Evolutionary conservation across 257 asterid genomes (phyloP), one percentile per base, ranked within the genome.

Genomic region (Capsicum pubescens): DNA sequence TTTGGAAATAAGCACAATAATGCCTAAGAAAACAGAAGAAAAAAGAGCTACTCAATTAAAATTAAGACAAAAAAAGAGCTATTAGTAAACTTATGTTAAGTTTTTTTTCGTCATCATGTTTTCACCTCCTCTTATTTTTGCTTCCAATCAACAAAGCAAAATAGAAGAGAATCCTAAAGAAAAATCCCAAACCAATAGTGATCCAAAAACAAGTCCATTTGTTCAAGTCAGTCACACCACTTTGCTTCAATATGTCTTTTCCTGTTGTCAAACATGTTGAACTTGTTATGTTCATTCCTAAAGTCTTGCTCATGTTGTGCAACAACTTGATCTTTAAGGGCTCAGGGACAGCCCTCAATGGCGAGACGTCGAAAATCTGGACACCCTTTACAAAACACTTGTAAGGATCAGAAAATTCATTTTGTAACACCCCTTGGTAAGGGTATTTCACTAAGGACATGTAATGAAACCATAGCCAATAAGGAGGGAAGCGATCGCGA

Each of bases 381-480:
- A 84, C 52, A 61, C 90, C 92, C 72, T 50, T 83, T 9, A 81
- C 88, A 16, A 89, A 89, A 71, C 92, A 89, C 61, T 82, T 63
- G 26, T 21, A 48, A 0, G 92, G 87, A 50, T 89, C 88, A 11
- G 58, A 84, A 6, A 89, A 89, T 5, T 89, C 90, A 52, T 89
- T 89, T 11, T 87, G 89, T 6, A 89, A 26, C 35, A 89, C 90
- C 1, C 90, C 92, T 70, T 89, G 89, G 36, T 72, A 89, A 2
- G 92, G 92, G 79, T 89, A 89, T 13, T 89, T 89, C 82, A 89
- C 87, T 36, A 89, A 42, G 6, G 92, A 89, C 35, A 68, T 71
- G 16, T 89, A 89, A 48, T 87, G 90, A 81, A 89, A 87, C 92
- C 90, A 89, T 55, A 89, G 77, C 92, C 89, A 89, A 17, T 89